Conservation (phyloP, 495 filamentous ascomycete genomes). For the Trichoderma parareesei region DNA sequence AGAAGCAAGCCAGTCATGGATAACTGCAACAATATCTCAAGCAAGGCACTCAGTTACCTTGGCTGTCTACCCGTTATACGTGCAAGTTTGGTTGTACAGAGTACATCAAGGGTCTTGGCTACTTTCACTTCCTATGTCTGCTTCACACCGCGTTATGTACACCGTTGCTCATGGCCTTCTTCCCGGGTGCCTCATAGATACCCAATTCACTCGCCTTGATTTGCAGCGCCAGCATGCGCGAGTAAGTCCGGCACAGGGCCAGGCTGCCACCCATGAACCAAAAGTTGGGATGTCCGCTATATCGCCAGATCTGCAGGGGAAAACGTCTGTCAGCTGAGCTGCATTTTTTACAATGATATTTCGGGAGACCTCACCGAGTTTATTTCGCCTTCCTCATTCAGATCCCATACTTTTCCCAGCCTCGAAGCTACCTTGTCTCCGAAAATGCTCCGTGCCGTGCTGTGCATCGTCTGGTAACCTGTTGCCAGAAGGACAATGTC, state of each 20-base stretch:
- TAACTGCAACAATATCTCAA: too few species aligned
- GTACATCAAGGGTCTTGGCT: neutral
- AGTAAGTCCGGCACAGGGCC: slow-evolving; percentile 51
- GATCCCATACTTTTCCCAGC: slow-evolving; percentile 52
- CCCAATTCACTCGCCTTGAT: slow-evolving; percentile 26
- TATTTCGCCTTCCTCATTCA: slow-evolving; percentile 56
- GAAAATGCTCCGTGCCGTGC: slow-evolving; percentile 42
- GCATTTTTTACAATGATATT: neutral
- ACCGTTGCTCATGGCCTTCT: neutral
- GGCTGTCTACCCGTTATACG: too few species aligned
- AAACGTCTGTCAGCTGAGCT: neutral
- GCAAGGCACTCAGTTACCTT: too few species aligned
- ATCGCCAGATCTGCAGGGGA: slow-evolving; percentile 43
- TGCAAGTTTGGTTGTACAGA: too few species aligned
- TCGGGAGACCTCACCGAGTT: slow-evolving; percentile 23
- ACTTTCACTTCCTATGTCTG: neutral
- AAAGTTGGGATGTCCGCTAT: slow-evolving; percentile 52
- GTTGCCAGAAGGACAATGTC: slow-evolving; percentile 60
- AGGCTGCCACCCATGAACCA: slow-evolving; percentile 67
- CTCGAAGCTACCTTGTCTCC: slow-evolving; percentile 51
- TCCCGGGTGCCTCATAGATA: slow-evolving; percentile 3
- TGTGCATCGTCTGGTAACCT: slow-evolving; percentile 58
- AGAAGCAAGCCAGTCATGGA: too few species aligned
- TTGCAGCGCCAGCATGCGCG: slow-evolving; percentile 49
- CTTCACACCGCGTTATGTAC: neutral